A percentile compares a stretch with the other conserved stretches of the same genome.
Evolutionary conservation across 257 asterid genomes (phyloP).

Genomic region (Perilla frutescens): DNA sequence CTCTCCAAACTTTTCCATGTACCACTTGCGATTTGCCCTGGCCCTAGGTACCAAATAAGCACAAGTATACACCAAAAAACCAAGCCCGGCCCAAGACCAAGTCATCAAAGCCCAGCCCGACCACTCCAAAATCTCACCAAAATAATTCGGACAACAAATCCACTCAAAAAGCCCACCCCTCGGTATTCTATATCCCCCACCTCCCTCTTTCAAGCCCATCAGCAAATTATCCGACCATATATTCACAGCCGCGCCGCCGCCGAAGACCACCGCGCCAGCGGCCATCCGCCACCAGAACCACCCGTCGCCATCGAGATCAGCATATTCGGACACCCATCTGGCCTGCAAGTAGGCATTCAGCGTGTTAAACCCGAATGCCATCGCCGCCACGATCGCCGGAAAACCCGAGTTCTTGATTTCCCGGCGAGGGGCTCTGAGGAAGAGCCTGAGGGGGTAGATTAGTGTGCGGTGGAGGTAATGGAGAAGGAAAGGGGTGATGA

Average conservation of each 20-base stretch:
- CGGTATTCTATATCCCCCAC: constrained; percentile 45
- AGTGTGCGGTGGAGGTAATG: constrained; percentile 73
- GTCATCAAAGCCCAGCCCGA: constrained; percentile 82
- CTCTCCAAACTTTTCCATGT: constrained; percentile 72
- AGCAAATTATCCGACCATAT: constrained; percentile 60
- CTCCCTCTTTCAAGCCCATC: constrained; percentile 59
- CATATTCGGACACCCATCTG: constrained; percentile 66
- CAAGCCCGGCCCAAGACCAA: constrained; percentile 79
- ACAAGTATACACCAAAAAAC: constrained; percentile 61
- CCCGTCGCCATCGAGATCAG: constrained; percentile 38
- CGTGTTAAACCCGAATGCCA: constrained; percentile 57
- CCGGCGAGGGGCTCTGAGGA: constrained; percentile 31
- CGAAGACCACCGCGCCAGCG: constrained; percentile 42
- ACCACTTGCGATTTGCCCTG: constrained; percentile 63
- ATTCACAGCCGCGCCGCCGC: constrained; percentile 56
- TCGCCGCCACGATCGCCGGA: constrained; percentile 50
- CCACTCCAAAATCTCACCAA: constrained; percentile 85
- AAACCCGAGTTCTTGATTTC: constrained; percentile 39
- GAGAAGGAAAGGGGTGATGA: constrained; percentile 59
- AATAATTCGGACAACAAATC: constrained; percentile 79
- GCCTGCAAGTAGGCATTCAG: constrained; percentile 58
- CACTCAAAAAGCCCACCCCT: constrained; percentile 70
- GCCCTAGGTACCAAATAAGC: constrained; percentile 77
- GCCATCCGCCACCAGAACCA: constrained; percentile 57
- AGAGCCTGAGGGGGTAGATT: constrained; percentile 57